These are phyloP conservation scores for Colletotrichum kahawae DNA, from an alignment of 2,329 filamentous ascomycete genomes.

Conservation along the genomic window DNA sequence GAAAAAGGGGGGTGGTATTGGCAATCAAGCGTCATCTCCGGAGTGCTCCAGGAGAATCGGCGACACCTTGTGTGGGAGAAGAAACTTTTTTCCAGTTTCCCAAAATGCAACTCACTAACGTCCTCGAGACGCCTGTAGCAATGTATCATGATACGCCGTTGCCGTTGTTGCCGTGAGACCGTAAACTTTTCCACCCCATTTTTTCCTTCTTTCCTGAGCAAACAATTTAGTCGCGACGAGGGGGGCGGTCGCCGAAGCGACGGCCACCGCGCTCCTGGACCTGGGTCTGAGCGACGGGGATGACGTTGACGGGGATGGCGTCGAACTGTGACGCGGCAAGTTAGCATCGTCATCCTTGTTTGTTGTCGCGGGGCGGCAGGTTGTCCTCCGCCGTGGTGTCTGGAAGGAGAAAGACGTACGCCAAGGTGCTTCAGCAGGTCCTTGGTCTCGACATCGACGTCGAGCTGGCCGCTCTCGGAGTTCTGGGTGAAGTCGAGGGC, in stretches of 20 bases:
- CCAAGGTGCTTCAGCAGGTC: constrained; percentile 98
- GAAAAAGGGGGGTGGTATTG: constrained; percentile 55
- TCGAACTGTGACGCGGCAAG: constrained; percentile 74
- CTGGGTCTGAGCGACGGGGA: constrained; percentile 89
- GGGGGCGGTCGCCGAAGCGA: constrained; percentile 73
- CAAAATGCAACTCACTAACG: constrained; percentile 61
- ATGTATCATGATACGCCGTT: constrained; percentile 34
- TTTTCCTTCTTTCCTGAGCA: constrained; percentile 9
- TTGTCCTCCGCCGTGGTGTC: not conserved
- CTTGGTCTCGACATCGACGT: constrained; percentile 98
- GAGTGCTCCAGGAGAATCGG: constrained; percentile 68
- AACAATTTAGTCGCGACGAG: constrained; percentile 47
- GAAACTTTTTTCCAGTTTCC: constrained; percentile 63
- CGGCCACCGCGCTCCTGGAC: constrained; percentile 77
- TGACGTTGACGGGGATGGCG: constrained; percentile 94
- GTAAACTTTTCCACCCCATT: constrained; percentile 19
- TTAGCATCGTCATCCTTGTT: constrained; percentile 28
- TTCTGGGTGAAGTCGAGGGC: constrained; percentile 98
- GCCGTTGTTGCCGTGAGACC: constrained; percentile 50
- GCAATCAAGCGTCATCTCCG: constrained; percentile 91
- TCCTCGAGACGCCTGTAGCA: constrained; percentile 62
- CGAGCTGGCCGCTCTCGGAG: constrained; percentile 89
- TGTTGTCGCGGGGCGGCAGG: not conserved
- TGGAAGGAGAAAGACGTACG: constrained; percentile 67
- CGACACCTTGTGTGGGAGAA: constrained; percentile 82